These are phyloP conservation scores for Aquilaria sinensis DNA, from an alignment of 345 rosid species.

Conservation along the genomic window DNA sequence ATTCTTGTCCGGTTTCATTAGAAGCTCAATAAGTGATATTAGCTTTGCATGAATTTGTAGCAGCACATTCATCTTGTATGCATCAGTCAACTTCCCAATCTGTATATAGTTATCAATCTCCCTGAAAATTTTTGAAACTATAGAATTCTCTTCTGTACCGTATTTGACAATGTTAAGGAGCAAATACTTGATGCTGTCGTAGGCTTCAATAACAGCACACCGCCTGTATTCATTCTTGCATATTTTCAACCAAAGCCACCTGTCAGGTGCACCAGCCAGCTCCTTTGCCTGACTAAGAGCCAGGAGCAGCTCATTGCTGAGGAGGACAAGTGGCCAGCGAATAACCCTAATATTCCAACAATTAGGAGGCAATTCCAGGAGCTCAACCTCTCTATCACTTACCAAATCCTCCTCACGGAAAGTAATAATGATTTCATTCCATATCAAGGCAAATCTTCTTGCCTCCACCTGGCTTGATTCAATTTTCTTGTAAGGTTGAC, in stretches of 20 bases:
- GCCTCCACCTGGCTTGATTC: constrained; percentile 88
- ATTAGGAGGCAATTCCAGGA: constrained; percentile 76
- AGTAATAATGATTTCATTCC: constrained; percentile 74
- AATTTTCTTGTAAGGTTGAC: constrained; percentile 66
- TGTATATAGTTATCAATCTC: constrained; percentile 49
- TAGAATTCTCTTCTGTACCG: constrained; percentile 57
- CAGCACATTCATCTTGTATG: constrained; percentile 39
- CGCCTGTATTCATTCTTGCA: constrained; percentile 75
- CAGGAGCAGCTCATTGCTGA: constrained; percentile 82
- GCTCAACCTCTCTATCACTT: constrained; percentile 69
- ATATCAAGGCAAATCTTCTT: constrained; percentile 75
- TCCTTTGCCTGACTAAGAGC: constrained; percentile 78
- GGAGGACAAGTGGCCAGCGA: constrained; percentile 88
- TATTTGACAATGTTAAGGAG: constrained; percentile 41
- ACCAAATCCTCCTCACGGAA: constrained; percentile 90
- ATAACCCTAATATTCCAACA: constrained; percentile 78
- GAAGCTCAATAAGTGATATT: constrained; percentile 54
- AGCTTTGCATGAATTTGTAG: constrained; percentile 56
- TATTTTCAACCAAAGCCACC: constrained; percentile 76
- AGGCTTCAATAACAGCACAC: constrained; percentile 88
- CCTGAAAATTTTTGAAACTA: constrained; percentile 38
- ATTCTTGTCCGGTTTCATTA: constrained; percentile 49
- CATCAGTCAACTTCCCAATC: constrained; percentile 33
- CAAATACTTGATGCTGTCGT: constrained; percentile 71
- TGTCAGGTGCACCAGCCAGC: constrained; percentile 64